phyloP scores from a whole-genome alignment of 306 rosid species.

The Vigna radiata region DNA sequence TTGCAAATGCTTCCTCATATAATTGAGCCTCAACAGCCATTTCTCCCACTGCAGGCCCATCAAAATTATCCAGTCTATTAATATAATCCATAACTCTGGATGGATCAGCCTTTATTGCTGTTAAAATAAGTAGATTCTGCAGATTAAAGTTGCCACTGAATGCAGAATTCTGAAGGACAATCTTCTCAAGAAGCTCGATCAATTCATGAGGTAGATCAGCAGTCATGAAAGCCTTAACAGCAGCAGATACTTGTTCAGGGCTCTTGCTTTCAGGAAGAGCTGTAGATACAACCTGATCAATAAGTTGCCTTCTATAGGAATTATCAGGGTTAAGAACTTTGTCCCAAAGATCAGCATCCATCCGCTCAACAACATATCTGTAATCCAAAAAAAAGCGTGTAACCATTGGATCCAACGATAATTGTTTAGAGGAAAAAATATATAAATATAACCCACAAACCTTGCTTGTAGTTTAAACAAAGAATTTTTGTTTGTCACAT shows the following conservation, averaged over 20 bases:
- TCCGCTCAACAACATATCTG: constrained; percentile 99
- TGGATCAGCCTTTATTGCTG: constrained; percentile 97
- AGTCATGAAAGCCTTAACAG: constrained; percentile 99
- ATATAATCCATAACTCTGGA: constrained; percentile 99
- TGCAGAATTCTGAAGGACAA: constrained; percentile 99
- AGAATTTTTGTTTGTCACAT: constrained; percentile 93
- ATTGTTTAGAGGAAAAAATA: constrained; percentile 23
- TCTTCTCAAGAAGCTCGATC: constrained; percentile 99
- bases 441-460: constrained; percentile 58
- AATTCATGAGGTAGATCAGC: constrained; percentile 98
- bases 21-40: constrained; percentile 95
- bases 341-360: constrained; percentile 98
- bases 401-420: constrained; percentile 31
- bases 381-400: constrained; percentile 34
- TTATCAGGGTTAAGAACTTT: constrained; percentile 90
- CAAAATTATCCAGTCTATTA: constrained; percentile 94
- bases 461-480: constrained; percentile 99
- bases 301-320: constrained; percentile 90
- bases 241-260: constrained; percentile 99
- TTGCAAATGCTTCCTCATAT: constrained; percentile 92
- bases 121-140: constrained; percentile 93
- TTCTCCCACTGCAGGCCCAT: constrained; percentile 99
- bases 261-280: constrained; percentile 99
- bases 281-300: constrained; percentile 97
- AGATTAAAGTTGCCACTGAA: constrained; percentile 98